A percentile compares a stretch with the other conserved stretches of the same genome.
Conservation (phyloP, 2,329 filamentous ascomycete genomes). For the Fusarium ambrosium region DNA sequence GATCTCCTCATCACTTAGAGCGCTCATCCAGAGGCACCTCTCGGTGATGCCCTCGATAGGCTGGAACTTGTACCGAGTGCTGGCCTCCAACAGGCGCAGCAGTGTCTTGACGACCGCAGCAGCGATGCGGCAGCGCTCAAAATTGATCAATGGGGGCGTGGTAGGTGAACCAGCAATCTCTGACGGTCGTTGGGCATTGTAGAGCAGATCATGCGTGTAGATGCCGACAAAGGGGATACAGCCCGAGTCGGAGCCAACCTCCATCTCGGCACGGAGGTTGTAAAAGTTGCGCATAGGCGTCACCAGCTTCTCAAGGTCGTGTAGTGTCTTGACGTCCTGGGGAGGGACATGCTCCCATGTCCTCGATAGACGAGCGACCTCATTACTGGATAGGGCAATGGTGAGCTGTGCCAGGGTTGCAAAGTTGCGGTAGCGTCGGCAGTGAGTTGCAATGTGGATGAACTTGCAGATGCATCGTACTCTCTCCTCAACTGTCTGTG, state of each 20-base stretch:
- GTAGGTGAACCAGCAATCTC: conserved; percentile 77
- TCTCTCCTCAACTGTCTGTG: conserved; percentile 77
- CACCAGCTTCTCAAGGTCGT: conserved; percentile 78
- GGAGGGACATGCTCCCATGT: conserved; percentile 81
- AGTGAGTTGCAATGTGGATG: conserved; percentile 84
- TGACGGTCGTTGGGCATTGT: conserved; percentile 83
- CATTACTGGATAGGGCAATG: conserved; percentile 80
- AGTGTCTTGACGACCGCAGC: conserved; percentile 85
- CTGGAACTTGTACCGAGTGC: conserved; percentile 79
- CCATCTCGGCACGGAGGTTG: conserved; percentile 84
- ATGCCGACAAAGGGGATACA: conserved; percentile 89
- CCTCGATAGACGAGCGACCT: conserved; percentile 74
- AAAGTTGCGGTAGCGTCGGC: conserved; percentile 83
- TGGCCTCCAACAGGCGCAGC: conserved; percentile 82
- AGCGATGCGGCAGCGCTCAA: conserved; percentile 83
- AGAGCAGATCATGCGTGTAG: conserved; percentile 86
- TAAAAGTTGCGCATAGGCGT: conserved; percentile 84
- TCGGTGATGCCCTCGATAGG: conserved; percentile 83
- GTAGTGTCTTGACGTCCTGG: conserved; percentile 74
- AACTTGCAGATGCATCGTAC: conserved; percentile 83
- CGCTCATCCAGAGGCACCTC: conserved; percentile 87
- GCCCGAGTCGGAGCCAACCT: conserved; percentile 73
- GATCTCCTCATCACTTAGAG: conserved; percentile 82
- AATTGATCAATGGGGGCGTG: conserved; percentile 81
- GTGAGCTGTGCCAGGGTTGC: conserved; percentile 86